Evolutionary conservation across 192 early-diverging fungal species (phyloP), one percentile per base, ranked within the genome.

Genomic region (Coemansia sp.): DNA sequence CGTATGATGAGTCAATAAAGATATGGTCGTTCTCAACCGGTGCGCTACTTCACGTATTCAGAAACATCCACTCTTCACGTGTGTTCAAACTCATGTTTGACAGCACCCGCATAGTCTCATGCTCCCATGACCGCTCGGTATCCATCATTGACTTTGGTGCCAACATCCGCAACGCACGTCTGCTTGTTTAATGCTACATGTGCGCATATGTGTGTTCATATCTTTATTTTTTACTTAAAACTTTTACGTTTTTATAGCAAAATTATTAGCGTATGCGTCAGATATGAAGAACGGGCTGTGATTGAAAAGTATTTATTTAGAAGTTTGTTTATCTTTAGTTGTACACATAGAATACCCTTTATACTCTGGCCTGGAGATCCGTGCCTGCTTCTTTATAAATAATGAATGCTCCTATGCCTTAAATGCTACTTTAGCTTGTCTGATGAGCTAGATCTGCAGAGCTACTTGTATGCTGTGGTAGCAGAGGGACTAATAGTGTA

Each of bases 1-100:
- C 89, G 22, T 97, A 97, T 72, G 91, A 96, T 69, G 87, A 92
- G 66, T 87, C 89, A 3, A 74, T 97, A 61, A 95, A 93, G 74
- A 84, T 97, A 20, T 97, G 95, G 95, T 86, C 90, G 57, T 67
- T 90, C 51, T 75, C 85, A 29, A 88, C 85, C 0, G 94, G 94
- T 2, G 73, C 72, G 46, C 65, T 89, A 25, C 17, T 89, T 0
- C 78, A 80, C 53, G 84, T 81, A 32, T 66, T 91, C 59, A 78
- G 74, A 27, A 84, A 86, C 57, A 78, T 74, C 29, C 87, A 88
- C 75, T 80, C 83, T n/a, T 85, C 84, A 63, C 74, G 86, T 14
- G 89, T 96, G 2, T 91, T 94, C 65, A 92, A 93, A 68, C 66
- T 96, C 7, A 89, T 90, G 72, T 93, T 94, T 66, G 89, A 90